Conservation (phyloP, 768 basidiomycete genomes). For the Kwoniella newhampshirensis region DNA sequence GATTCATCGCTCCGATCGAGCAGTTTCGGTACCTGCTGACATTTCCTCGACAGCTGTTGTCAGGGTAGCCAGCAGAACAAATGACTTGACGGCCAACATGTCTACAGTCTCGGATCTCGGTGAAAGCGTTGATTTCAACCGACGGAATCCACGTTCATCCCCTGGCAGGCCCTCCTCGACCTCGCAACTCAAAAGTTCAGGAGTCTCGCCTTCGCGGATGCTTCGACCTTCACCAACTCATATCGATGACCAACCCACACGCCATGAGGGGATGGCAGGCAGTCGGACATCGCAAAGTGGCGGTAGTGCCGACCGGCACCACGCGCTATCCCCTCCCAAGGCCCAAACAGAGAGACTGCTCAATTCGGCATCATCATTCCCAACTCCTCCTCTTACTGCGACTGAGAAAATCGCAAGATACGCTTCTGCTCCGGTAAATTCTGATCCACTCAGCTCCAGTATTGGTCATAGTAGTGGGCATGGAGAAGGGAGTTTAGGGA, state of each 20-base stretch:
- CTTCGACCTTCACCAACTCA: constrained; percentile 42
- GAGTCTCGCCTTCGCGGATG: constrained; percentile 21
- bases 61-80: neutral
- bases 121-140: constrained; percentile 10
- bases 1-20: neutral
- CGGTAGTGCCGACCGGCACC: neutral
- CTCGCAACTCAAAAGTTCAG: neutral
- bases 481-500: neutral
- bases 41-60: neutral
- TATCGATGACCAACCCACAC: constrained; percentile 23
- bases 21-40: neutral
- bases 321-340: constrained; percentile 37
- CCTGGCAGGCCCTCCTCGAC: neutral
- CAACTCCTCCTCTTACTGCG: constrained; percentile 7
- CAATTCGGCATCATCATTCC: constrained; percentile 17
- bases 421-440: constrained; percentile 14
- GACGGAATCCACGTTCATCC: constrained; percentile 6
- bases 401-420: constrained; percentile 8
- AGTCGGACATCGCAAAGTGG: no score
- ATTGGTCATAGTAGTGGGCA: no score
- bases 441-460: no score
- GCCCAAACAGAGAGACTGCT: constrained; percentile 27
- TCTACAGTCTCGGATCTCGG: constrained; percentile 26
- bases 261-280: neutral
- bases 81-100: constrained; percentile 19